phyloP scores from a whole-genome alignment of 441 rosid species.

The Cnidoscolus chayamansa region DNA sequence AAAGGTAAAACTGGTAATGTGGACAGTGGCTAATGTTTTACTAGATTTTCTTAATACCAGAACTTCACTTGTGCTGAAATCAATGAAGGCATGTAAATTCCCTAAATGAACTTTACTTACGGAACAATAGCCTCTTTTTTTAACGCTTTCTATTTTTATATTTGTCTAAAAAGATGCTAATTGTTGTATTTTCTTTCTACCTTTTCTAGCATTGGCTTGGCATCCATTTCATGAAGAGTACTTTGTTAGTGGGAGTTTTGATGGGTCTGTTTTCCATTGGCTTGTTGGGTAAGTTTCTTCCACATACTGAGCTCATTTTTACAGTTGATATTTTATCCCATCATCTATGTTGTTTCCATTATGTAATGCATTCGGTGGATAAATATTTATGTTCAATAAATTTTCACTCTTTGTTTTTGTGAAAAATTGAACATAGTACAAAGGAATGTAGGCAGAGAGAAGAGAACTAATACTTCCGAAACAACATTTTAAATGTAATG shows the following conservation, averaged over 20 bases:
- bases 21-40: neutral
- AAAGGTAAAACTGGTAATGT: neutral
- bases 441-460: neutral
- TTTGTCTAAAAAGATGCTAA: constrained; percentile 1
- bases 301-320: constrained; percentile 5
- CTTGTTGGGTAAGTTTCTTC: constrained; percentile 69
- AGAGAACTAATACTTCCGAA: neutral
- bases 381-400: neutral
- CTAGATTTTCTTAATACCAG: neutral
- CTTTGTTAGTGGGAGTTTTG: constrained; percentile 94
- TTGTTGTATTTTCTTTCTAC: constrained; percentile 6
- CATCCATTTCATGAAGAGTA: constrained; percentile 98
- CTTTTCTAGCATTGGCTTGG: constrained; percentile 79
- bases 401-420: neutral
- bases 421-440: neutral
- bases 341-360: constrained; percentile 3
- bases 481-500: neutral
- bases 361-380: neutral
- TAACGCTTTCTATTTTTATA: constrained; percentile 4
- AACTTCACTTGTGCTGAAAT: neutral
- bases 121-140: neutral
- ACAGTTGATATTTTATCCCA: neutral
- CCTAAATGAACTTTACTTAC: neutral
- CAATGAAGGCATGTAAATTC: neutral
- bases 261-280: constrained; percentile 97